Base-by-base conservation (phyloP, 2,329 filamentous ascomycete genomes). In the Aspergillus caelatus region DNA sequence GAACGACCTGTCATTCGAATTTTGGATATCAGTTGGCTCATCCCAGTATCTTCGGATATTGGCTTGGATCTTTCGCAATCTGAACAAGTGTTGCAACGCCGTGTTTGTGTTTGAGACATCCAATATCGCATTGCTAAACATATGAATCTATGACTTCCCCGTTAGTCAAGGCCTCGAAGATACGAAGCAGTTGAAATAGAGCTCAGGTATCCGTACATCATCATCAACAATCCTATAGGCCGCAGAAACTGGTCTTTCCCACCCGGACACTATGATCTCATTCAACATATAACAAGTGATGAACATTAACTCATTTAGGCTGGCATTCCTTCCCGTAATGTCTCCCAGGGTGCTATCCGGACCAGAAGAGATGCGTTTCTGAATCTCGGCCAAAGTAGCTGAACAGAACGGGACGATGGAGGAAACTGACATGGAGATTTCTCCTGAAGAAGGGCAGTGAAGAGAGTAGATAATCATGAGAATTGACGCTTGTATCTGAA, bases 251-350 rank as follows among this genome's bases (percentile, higher is more conserved):
- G 71, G 71, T 23, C 71, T 60, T 30, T 73, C 70, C 71, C 71
- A 73, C 11, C 71, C 71, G 21, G 69, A 73, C 10, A 70, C 65
- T 53, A 72, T 67, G 19, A 73, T 64, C 36, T 73, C 71, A 43
- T 73, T 73, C 23, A 73, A 62, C 71, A 73, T 73, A 46, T 69
- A 73, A 57, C 71, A 72, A 26, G 71, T 69, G 26, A 73, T 73
- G 8, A 73, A 73, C 63, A 73, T 68, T 14, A 68, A 68, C 62
- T 73, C 71, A 1, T 67, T 66, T 26, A 70, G 61, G 10, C 60
- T 48, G 30, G 69, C 68, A 11, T 62, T 65, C 12, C 64, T 60
- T 14, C 53, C 54, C 4, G 60, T 60, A 30, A 58, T 62, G 21
- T 52, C 50, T 11, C 41, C 48, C 7, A 11, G 5, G n/a, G 5